A percentile compares a stretch with the other conserved stretches of the same genome.
Conservation (phyloP, 768 basidiomycete genomes). For the Termitomyces sp. region DNA sequence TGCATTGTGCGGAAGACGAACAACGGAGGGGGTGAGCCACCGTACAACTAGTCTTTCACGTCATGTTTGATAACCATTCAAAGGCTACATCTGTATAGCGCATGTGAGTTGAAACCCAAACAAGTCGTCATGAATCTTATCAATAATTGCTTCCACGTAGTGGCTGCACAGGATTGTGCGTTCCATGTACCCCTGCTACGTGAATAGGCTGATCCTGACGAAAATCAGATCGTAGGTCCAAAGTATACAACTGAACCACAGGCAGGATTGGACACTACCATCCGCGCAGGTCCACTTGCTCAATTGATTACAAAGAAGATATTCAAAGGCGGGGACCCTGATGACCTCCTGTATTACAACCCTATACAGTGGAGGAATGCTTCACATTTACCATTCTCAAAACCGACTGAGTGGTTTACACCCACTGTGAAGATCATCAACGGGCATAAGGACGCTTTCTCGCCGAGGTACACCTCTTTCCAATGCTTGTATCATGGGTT, state of each 20-base stretch:
- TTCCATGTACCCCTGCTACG: neutral
- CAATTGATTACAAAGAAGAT: conserved; percentile 42
- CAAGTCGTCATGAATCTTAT: neutral
- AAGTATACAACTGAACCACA: conserved; percentile 47
- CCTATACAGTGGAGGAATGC: conserved; percentile 44
- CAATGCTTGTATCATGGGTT: neutral
- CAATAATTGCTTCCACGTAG: conserved; percentile 15
- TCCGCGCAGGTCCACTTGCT: conserved; percentile 45
- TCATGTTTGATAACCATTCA: neutral
- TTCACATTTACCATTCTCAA: conserved; percentile 37
- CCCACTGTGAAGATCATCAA: conserved; percentile 41
- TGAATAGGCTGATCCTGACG: neutral
- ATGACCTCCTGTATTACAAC: conserved; percentile 42
- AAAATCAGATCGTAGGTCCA: conserved; percentile 44
- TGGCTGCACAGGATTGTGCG: conserved; percentile 42
- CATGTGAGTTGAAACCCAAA: conserved; percentile 33
- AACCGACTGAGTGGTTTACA: conserved; percentile 39
- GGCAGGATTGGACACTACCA: conserved; percentile 47
- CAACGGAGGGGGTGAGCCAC: conserved; percentile 33
- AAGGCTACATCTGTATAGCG: conserved; percentile 54
- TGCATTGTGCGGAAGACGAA: conserved; percentile 28
- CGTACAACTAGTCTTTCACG: neutral
- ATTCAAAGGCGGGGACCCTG: conserved; percentile 37
- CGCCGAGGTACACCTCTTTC: conserved; percentile 30
- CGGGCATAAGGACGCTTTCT: conserved; percentile 44